Evolutionary conservation across 305 asterid genomes (phyloP).

Genomic region (Coffea humblotiana): DNA sequence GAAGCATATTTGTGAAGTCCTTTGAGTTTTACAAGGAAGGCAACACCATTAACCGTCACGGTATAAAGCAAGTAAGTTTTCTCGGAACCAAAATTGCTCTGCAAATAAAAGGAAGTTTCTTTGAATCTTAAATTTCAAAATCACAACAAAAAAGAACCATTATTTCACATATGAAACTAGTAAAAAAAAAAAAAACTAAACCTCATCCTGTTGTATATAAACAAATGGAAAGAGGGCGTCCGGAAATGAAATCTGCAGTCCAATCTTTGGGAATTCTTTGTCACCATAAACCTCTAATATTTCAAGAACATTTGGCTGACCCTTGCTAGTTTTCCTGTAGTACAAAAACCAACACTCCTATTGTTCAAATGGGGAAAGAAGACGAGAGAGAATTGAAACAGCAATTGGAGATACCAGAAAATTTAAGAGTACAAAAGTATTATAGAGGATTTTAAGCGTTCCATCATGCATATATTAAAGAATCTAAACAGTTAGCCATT

Average conservation of each 20-base stretch:
- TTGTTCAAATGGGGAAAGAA: slow-evolving; percentile 11
- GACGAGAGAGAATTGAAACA: neutral
- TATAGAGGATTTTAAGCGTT: neutral
- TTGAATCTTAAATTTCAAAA: slow-evolving; percentile 10
- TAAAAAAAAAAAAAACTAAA: slow-evolving; percentile 25
- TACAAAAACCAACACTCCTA: slow-evolving; percentile 18
- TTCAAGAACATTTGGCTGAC: slow-evolving; percentile 64
- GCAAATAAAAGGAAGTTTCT: slow-evolving; percentile 29
- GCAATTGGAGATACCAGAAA: neutral
- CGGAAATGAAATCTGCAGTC: slow-evolving; percentile 70
- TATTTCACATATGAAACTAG: slow-evolving; percentile 3
- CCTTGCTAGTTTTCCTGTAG: slow-evolving; percentile 64
- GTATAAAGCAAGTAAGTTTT: slow-evolving; percentile 64
- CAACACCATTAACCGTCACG: slow-evolving; percentile 75
- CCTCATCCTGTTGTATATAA: slow-evolving; percentile 64
- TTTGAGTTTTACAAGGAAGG: slow-evolving; percentile 67
- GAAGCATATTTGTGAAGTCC: slow-evolving; percentile 57
- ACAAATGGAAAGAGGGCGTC: slow-evolving; percentile 80
- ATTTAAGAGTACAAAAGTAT: neutral
- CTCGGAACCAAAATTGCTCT: slow-evolving; percentile 47
- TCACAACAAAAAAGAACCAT: neutral
- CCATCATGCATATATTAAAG: neutral
- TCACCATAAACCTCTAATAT: slow-evolving; percentile 53
- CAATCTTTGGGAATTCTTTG: slow-evolving; percentile 56
- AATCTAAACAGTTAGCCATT: neutral